Evolutionary conservation across 371 early-diverging fungal species (phyloP), one percentile per base, ranked within the genome.

Genomic region (Lichtheimia hyalospora): DNA sequence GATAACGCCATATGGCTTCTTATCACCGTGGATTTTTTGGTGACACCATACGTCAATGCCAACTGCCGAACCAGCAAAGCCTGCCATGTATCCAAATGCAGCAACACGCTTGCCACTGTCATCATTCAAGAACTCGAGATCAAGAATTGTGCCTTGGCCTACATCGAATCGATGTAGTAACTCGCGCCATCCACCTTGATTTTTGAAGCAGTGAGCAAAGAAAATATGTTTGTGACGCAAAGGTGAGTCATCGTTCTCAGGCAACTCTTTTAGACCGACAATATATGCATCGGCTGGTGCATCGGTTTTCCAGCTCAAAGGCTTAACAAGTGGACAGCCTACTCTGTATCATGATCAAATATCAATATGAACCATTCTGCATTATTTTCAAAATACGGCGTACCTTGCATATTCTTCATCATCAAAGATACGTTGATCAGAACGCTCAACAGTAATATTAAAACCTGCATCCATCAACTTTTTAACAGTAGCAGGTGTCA

Each of bases 131-230:
- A 96, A 98, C 79, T 98, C 98, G 41, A 98, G 81, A 73, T 96
- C 98, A 50, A 95, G 79, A 62, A 98, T 82, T 18, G 88, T 84
- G 15, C 98, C 98, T 16, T 92, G 83, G 41, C 96, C 98, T 43
- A 73, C 75, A 63, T 87, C 84, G 68, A 96, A 98, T 52, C 96
- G 85, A 18, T 75, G 75, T 44, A 98, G 73, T 18, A 96, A 81
- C 25, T 96, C 91, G 67, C 86, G 85, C 97, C 96, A 98, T 16
- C 97, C 97, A 58, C 79, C 92, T 78, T 98, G 97, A 60, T 84
- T 77, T 87, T 98, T 98, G 86, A 84, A 98, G 81, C 96, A 96
- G 74, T 98, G 97, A 49, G 97, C 98, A 74, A 98, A 98, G 83
- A 95, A 93, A 71, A 98, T 95, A 75, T 98, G 98, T 21, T 84